Base-by-base conservation (phyloP, 306 rosid genomes). In the Purshia tridentata region DNA sequence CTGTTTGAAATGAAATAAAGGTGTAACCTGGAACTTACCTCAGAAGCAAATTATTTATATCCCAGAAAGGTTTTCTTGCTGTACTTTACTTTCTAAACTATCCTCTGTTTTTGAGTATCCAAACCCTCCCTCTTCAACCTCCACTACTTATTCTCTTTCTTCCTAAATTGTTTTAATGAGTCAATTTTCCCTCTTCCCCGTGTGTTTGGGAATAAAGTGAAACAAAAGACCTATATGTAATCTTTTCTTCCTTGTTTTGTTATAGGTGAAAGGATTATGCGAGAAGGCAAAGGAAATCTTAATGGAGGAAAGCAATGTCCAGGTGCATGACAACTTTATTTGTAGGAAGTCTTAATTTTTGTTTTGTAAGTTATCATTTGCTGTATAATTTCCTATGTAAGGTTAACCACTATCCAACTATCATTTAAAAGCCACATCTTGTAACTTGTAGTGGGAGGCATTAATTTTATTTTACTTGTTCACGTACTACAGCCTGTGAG, bases 261-360 rank as follows among this genome's bases (percentile, higher is more conserved):
- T 86, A 76, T 73, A 91, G 99, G 99, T 95, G 78, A 88, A 84
- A 84, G 82, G 42, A 65, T 85, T 95, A 77, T 90, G 98, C 19
- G 99, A 90, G 81, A 91, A 95, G 78, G 99, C 98, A 13, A 95
- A 88, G 83, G 99, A 95, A 84, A 86, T 91, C 64, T 80, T 95
- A 81, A 91, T 88, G 96, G 97, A 86, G 69, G 99, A 91, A 80
- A 95, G 98, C 84, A 95, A 95, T 78, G 99, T 95, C 65, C 99
- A 95, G 99, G 99, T 95, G 81, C 78, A 62, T 15, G 45, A 41
- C 2, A 8, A 13, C 8, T 54, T 41, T 41, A 11, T 55, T 11
- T 55, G 41, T 10, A 50, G 22, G 39, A 18, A 53, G n/a, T 2
- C 37, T 37, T 59, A 60, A 46, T 48, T 52, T 51, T 69, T 9